These are phyloP conservation scores for Sanghuangporus weigelae DNA, from an alignment of 1,284 basidiomycete species.

Conservation along the genomic window DNA sequence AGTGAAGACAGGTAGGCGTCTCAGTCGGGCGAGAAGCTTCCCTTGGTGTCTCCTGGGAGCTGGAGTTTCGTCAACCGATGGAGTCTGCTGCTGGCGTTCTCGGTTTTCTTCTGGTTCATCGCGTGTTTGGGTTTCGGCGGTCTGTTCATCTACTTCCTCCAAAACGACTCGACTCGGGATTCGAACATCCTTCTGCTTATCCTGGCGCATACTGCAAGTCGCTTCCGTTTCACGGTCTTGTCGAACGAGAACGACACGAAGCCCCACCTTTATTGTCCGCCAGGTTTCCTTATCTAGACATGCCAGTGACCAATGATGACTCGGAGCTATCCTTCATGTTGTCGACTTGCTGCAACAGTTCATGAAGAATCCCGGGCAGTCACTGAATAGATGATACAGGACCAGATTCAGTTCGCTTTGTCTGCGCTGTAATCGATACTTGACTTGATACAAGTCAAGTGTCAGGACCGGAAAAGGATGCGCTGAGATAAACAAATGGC, in stretches of 20 bases:
- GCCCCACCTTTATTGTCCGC: too few species aligned
- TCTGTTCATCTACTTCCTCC: background rate
- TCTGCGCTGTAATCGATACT: too few species aligned
- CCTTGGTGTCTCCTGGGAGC: background rate
- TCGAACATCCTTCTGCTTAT: background rate
- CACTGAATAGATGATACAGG: too few species aligned
- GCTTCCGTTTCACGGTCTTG: background rate
- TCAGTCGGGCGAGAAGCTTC: background rate
- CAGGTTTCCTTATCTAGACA: background rate
- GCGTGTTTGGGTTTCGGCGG: background rate
- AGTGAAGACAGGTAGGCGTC: slow-evolving; percentile 11
- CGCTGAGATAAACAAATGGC: too few species aligned
- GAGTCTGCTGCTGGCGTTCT: background rate
- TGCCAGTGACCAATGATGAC: background rate
- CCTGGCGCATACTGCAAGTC: background rate
- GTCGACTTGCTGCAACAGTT: too few species aligned
- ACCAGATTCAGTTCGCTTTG: too few species aligned
- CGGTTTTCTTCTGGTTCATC: background rate
- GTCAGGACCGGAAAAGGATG: too few species aligned
- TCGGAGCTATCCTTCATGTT: too few species aligned
- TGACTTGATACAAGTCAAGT: too few species aligned
- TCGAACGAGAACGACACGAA: too few species aligned
- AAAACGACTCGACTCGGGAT: background rate
- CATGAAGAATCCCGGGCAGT: too few species aligned
- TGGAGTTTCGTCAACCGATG: background rate